Evolutionary conservation across 805 yeast species (phyloP), one percentile per base, ranked within the genome.

Genomic region (Isabelozyma heimii): DNA sequence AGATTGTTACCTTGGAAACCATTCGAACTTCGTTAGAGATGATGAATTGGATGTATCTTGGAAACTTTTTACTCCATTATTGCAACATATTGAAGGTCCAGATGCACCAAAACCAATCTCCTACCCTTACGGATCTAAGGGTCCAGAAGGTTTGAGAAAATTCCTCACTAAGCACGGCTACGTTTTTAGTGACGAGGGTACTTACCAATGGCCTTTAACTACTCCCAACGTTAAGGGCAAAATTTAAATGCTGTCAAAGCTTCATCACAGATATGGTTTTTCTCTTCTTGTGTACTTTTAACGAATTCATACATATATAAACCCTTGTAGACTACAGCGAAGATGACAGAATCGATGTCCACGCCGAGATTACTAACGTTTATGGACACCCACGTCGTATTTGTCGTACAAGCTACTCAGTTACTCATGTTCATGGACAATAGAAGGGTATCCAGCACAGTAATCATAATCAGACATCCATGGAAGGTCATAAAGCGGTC

Each of bases 11-110:
- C 80, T 82, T 57, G 98, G 95, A 49, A 96, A 91, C 70, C 99
- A 94, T 73, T 88, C 98, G 46, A 92, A 92, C 75, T 94, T 94
- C 66, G 98, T 94, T 33, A 86, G 99, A 74, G 97, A 92, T 66
- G 99, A 94, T 67, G 99, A 94, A 75, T 81, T 94, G 64, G 97
- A 91, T 48, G 84, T 86, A 50, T 86, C 95, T 52, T 94, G 99
- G 99, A 79, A 79, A 58, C 75, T 94, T 50, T 94, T 92, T 77
- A 94, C 98, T 15, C 98, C 98, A 14, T 75, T 94, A 57, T 80
- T 94, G 64, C 75, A 94, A 52, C 77, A 81, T 67, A 76, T 94
- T 50, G 98, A 92, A 71, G 77, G 84, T 43, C 76, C 81, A 44
- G 70, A 83, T 47, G 86, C 82, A 45, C 92, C 94, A 50, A 59